Percentiles rank a stretch among this genome's conserved stretches.
phyloP scores from a whole-genome alignment of 2,329 filamentous ascomycete genomes.

The Dryadomyces quercus-mongolicae region DNA sequence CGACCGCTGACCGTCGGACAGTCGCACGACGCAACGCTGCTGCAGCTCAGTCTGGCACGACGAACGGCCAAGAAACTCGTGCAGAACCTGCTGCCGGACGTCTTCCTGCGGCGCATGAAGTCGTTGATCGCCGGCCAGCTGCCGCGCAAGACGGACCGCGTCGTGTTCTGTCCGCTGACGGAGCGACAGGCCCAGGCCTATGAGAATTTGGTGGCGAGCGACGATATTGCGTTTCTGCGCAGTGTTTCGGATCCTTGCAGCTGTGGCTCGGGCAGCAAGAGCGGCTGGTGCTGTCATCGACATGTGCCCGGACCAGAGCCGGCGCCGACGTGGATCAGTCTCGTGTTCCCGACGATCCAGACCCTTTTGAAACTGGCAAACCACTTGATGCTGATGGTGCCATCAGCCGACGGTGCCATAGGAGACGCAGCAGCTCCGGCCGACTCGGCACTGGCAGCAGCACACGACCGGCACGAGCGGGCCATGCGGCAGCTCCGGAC shows the following conservation, averaged over 20 bases:
- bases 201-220: slow-evolving; percentile 64
- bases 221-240: slow-evolving; percentile 57
- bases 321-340: slow-evolving; percentile 45
- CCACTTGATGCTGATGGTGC: slow-evolving; percentile 81
- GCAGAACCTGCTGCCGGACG: slow-evolving; percentile 73
- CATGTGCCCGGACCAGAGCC: slow-evolving; percentile 46
- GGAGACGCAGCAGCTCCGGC: too few species aligned
- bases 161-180: slow-evolving; percentile 90
- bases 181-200: slow-evolving; percentile 73
- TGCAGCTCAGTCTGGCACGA: slow-evolving; percentile 69
- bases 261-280: slow-evolving; percentile 56
- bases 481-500: slow-evolving; percentile 63
- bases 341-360: slow-evolving; percentile 76
- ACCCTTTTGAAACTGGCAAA: slow-evolving; percentile 82
- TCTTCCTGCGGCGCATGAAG: slow-evolving; percentile 91
- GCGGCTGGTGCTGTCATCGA: slow-evolving; percentile 70
- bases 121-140: slow-evolving; percentile 82
- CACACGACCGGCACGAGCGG: slow-evolving; percentile 40
- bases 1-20: slow-evolving; percentile 77
- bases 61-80: slow-evolving; percentile 76
- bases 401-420: slow-evolving; percentile 22
- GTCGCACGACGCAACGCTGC: slow-evolving; percentile 77
- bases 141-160: slow-evolving; percentile 85
- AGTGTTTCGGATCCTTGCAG: slow-evolving; percentile 54
- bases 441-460: too few species aligned